These are phyloP conservation scores for Eleusine coracana DNA, from an alignment of 176 grass and related monocot species.

Conservation along the genomic window DNA sequence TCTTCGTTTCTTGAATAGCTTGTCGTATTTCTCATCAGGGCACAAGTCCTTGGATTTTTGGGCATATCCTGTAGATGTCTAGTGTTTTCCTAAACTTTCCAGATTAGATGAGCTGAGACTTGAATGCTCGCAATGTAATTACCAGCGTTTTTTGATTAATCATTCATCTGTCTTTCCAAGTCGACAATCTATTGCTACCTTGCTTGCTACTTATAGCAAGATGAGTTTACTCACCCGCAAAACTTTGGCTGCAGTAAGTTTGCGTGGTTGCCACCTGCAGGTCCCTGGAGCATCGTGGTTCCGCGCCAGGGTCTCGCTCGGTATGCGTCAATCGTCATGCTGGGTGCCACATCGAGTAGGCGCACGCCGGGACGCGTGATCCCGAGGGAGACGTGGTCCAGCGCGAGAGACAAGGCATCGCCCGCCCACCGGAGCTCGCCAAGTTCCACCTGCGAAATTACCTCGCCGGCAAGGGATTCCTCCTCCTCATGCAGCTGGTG, in stretches of 20 bases:
- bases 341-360: not conserved
- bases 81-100: not conserved
- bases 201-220: not conserved
- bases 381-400: slow-evolving; percentile 27
- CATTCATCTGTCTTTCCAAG: not conserved
- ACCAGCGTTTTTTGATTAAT: not conserved
- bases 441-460: slow-evolving; percentile 28
- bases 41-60: not conserved
- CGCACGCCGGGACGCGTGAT: not conserved
- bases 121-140: not conserved
- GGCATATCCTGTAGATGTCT: slow-evolving; percentile 22
- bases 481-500: not conserved
- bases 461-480: slow-evolving; percentile 33
- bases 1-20: not conserved
- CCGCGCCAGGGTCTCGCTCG: not conserved
- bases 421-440: not conserved
- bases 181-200: not conserved
- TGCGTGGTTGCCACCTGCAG: not conserved
- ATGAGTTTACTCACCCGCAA: not conserved
- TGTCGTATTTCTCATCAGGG: not conserved
- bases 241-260: not conserved
- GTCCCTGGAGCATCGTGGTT: not conserved
- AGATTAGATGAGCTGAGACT: not conserved
- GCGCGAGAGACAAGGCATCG: slow-evolving; percentile 20
- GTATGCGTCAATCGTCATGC: not conserved